Evolutionary conservation across 202 grass and related monocot species (phyloP).

Genomic region (Dendrocalamus latiflorus): DNA sequence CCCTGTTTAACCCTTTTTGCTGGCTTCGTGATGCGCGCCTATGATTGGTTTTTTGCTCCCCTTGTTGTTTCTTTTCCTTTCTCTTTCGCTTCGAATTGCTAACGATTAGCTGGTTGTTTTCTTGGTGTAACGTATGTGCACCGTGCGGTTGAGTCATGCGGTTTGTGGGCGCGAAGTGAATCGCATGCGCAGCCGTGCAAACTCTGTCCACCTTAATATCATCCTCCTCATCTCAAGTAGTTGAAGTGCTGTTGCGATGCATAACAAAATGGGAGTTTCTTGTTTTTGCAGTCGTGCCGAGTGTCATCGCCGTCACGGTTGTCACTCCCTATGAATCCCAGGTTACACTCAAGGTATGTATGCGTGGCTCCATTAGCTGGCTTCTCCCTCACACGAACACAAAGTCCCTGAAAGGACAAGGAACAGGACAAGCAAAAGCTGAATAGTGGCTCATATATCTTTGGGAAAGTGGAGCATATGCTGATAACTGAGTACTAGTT

Average conservation of each 20-base stretch:
- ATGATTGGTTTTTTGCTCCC: not conserved
- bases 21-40: not conserved
- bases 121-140: not conserved
- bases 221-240: not conserved
- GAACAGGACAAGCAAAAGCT: not conserved
- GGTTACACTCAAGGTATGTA: conserved; percentile 89
- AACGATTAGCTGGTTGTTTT: not conserved
- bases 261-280: not conserved
- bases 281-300: conserved; percentile 59
- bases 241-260: not conserved
- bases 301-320: conserved; percentile 62
- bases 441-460: not conserved
- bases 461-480: not conserved
- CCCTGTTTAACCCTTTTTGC: not conserved
- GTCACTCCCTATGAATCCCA: conserved; percentile 75
- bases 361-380: not conserved
- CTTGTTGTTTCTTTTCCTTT: not conserved
- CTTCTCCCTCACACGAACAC: not conserved
- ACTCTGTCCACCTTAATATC: not conserved
- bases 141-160: conserved; percentile 51
- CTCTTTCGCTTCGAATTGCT: not conserved
- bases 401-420: not conserved
- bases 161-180: conserved; percentile 27
- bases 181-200: not conserved
- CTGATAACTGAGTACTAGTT: not conserved